These are phyloP conservation scores for Hyparrhenia diplandra DNA, from an alignment of 176 grass and related monocot species.

Conservation along the genomic window DNA sequence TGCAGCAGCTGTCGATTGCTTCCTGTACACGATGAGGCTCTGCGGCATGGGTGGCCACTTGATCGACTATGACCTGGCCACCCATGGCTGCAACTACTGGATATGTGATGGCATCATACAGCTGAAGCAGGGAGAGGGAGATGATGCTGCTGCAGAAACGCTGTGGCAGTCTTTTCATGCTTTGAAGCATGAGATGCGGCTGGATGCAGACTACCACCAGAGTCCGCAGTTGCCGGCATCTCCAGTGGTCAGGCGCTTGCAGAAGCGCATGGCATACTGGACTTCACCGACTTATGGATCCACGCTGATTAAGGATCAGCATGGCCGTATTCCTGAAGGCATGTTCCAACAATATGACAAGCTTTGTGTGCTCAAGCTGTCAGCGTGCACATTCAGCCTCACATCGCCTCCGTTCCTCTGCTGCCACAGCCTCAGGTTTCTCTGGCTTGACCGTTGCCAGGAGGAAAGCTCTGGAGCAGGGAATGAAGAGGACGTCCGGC, in stretches of 20 bases:
- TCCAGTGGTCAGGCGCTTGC: neutral
- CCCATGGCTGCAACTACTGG: slow-evolving; percentile 9
- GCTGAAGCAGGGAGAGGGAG: too few relatives aligned
- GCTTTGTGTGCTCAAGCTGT: slow-evolving; percentile 10
- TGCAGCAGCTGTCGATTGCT: neutral
- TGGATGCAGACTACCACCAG: neutral
- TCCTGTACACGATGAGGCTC: neutral
- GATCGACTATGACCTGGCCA: neutral
- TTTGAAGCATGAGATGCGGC: neutral
- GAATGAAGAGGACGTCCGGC: neutral
- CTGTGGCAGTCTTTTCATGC: neutral
- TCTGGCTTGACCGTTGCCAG: slow-evolving; percentile 18
- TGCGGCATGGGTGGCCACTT: neutral
- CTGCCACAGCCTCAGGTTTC: slow-evolving; percentile 25
- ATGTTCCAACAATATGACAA: slow-evolving; percentile 2
- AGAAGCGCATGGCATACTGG: neutral
- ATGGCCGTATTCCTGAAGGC: neutral
- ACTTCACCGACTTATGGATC: neutral
- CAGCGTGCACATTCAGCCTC: neutral
- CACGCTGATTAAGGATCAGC: neutral
- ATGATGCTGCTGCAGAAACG: neutral
- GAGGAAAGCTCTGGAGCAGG: neutral
- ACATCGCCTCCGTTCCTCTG: slow-evolving; percentile 2
- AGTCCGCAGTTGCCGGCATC: neutral
- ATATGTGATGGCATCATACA: neutral